These are phyloP conservation scores for Fragaria vesca DNA, from an alignment of 306 rosid species.

Conservation along the genomic window DNA sequence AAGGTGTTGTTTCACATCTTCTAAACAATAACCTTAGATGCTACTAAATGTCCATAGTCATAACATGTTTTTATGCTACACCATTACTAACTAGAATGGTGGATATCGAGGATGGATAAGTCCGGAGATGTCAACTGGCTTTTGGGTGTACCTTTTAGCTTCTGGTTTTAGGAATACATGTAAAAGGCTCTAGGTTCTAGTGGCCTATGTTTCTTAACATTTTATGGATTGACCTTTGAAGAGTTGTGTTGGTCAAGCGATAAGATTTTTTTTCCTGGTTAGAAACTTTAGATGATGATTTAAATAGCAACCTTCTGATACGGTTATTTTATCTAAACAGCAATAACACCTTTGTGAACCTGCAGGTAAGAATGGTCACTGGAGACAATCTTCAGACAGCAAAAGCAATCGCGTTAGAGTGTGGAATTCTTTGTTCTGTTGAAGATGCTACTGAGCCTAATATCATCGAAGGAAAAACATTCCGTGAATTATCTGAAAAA, in stretches of 20 bases:
- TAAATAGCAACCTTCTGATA: not conserved
- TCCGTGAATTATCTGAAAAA: conserved; percentile 69
- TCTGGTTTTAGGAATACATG: not conserved
- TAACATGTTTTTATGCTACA: not conserved
- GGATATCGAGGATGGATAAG: not conserved
- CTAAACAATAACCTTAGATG: conserved; percentile 4
- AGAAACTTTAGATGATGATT: not conserved
- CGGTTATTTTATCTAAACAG: not conserved
- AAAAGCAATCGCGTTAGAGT: conserved; percentile 92
- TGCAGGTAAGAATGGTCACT: conserved; percentile 95
- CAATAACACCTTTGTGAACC: conserved; percentile 22
- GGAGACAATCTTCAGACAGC: conserved; percentile 97
- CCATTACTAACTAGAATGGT: not conserved
- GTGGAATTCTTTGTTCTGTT: conserved; percentile 75
- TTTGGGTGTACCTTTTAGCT: not conserved
- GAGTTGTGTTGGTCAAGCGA: not conserved
- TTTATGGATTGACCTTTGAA: not conserved
- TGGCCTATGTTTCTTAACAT: not conserved
- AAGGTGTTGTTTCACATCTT: conserved; percentile 56
- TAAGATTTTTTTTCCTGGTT: not conserved
- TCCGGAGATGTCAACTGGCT: not conserved
- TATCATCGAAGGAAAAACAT: conserved; percentile 82
- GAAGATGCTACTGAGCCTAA: conserved; percentile 75
- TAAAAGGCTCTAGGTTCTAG: not conserved
- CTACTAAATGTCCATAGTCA: not conserved